Evolutionary conservation across 2,329 filamentous ascomycete species (phyloP), one percentile per base, ranked within the genome.

Genomic region (Fusarium pilosicola): DNA sequence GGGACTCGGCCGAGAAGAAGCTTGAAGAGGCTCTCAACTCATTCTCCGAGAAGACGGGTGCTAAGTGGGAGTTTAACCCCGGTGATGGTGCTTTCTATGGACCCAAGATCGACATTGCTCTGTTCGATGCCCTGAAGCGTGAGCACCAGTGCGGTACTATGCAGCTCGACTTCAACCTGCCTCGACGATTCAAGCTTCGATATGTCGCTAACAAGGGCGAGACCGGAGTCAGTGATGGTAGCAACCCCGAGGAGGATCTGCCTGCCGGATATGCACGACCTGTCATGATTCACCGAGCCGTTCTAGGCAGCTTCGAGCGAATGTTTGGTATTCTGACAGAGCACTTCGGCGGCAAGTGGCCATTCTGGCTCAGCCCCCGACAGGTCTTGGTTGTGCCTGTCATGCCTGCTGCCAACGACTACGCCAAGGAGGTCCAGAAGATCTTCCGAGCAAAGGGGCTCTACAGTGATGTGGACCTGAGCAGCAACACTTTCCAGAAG

Each of bases 31-130:
- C 95, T 24, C 87, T 99, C 55, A 89, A 96, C 74, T 88, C 91
- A 71, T 98, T 98, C 82, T 88, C 90, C 64, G 84, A 84, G 26
- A 82, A 83, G 64, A 83, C 83, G 41, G 89, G 92, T 68, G 88
- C 91, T 39, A 86, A 91, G 73, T 99, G 96, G 96, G 93, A 94
- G 82, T 87, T 97, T 58, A 97, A 98, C 83, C 93, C 94, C 68
- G 96, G 96, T 65, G 96, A 99, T 78, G 96, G 96, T 80, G 96
- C 96, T 60, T 99, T 98, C 85, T 99, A 99, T 82, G 96, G 96
- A 4, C 96, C 96, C 58, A 99, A 99, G 89, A 97, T 98, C 77
- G 96, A 99, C 79, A 96, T 99, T 80, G 97, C 94, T 70, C 95
- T 99, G 79, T 92, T 91, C 58, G 96, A 98, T 83, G 94, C 94